Percentiles rank a stretch among this genome's conserved stretches.
Conservation (phyloP, 371 early-diverging fungal species). For the Capniomyces stellatus region DNA sequence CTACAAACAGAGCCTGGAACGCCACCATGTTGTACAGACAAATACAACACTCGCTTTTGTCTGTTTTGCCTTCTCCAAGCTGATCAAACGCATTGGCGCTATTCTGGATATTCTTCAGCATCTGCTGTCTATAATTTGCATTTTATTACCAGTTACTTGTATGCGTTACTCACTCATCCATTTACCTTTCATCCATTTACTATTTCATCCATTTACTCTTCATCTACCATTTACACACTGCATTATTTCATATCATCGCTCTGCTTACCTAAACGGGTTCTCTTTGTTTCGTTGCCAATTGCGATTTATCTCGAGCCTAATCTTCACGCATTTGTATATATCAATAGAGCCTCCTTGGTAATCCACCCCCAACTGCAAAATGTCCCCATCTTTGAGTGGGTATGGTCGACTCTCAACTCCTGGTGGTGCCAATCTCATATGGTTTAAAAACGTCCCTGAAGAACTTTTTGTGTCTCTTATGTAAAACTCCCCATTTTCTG, state of each 20-base stretch:
- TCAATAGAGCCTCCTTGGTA: constrained; percentile 86
- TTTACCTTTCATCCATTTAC: too few species aligned
- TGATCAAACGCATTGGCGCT: constrained; percentile 9
- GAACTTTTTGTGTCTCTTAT: constrained; percentile 84
- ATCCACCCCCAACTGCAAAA: constrained; percentile 87
- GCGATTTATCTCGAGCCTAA: constrained; percentile 59
- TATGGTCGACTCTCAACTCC: constrained; percentile 66
- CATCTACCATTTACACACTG: too few species aligned
- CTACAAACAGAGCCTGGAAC: constrained; percentile 82
- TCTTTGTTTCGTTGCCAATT: constrained; percentile 36
- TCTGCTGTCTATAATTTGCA: constrained; percentile 9
- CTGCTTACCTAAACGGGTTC: constrained; percentile 30
- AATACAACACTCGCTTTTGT: constrained; percentile 73
- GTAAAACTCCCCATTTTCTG: constrained; percentile 63
- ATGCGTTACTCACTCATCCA: too few species aligned
- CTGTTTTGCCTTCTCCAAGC: constrained; percentile 9
- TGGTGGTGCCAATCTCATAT: constrained; percentile 68
- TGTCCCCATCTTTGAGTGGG: constrained; percentile 72
- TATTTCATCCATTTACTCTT: too few species aligned
- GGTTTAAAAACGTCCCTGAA: constrained; percentile 92
- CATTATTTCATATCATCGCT: background rate
- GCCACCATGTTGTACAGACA: constrained; percentile 77
- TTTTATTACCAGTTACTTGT: background rate
- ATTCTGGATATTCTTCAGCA: constrained; percentile 25
- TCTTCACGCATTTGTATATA: constrained; percentile 48